Conservation (phyloP, 352 stramenopile species). For the Peronospora tabacina region DNA sequence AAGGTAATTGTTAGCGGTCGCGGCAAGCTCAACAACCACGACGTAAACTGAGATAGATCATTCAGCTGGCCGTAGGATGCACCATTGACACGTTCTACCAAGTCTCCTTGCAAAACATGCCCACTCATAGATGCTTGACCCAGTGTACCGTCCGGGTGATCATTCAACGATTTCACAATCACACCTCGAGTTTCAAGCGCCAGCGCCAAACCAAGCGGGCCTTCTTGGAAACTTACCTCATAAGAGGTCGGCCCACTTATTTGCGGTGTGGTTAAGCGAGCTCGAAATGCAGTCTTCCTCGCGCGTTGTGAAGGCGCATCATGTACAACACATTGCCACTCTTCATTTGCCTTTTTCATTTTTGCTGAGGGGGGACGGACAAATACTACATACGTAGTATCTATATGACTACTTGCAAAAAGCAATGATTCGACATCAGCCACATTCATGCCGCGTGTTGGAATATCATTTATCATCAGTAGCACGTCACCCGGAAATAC, state of each 20-base stretch:
- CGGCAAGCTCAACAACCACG: slow-evolving; percentile 51
- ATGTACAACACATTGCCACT: slow-evolving; percentile 24
- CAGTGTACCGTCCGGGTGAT: slow-evolving; percentile 48
- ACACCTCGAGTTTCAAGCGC: slow-evolving; percentile 60
- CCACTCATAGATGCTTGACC: slow-evolving; percentile 68
- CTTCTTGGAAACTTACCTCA: slow-evolving; percentile 64
- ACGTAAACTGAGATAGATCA: slow-evolving; percentile 79
- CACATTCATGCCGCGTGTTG: slow-evolving; percentile 23
- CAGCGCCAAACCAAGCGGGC: slow-evolving; percentile 65
- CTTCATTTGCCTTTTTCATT: slow-evolving; percentile 31
- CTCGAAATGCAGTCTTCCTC: slow-evolving; percentile 24
- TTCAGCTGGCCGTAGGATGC: slow-evolving; percentile 48
- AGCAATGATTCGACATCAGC: slow-evolving; percentile 37
- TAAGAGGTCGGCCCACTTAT: slow-evolving; percentile 21
- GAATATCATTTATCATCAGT: slow-evolving; percentile 38
- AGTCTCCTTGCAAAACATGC: slow-evolving; percentile 50
- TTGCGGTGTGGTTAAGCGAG: slow-evolving; percentile 10
- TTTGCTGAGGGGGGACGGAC: slow-evolving; percentile 33
- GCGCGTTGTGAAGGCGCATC: slow-evolving; percentile 27
- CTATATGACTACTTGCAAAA: slow-evolving; percentile 14
- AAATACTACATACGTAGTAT: slow-evolving; percentile 32
- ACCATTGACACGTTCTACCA: slow-evolving; percentile 70
- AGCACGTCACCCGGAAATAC: slow-evolving; percentile 65
- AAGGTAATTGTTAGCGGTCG: slow-evolving; percentile 64
- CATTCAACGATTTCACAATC: slow-evolving; percentile 74